Base-by-base conservation (phyloP, 208 protist genomes). In the Angomonas desouzai region DNA sequence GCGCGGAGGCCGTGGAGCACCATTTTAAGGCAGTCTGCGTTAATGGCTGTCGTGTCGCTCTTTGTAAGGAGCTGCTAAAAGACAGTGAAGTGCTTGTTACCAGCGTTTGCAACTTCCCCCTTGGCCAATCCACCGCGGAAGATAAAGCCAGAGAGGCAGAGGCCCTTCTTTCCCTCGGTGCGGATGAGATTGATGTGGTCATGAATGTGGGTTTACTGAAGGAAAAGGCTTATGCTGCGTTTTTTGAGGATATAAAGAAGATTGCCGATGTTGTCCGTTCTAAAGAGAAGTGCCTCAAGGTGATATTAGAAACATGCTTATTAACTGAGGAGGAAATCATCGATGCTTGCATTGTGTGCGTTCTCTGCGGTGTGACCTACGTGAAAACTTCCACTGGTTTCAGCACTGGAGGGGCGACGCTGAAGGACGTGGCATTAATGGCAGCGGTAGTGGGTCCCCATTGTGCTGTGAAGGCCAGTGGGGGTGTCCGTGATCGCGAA, bases 341-440 rank as follows among this genome's bases (percentile, higher is more conserved):
- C 48, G 97, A 98, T 66, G 77, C 66, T 18, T 91, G 65, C 47
- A 86, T 98, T 23, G 59, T 98, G 16, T 81, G 70, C 25, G 83
- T 89, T 6, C 75, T 92, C 1, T 93, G 91, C 7, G 88, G 85
- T 11, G 96, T 92, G 1, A 62, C 67, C n/a, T 98, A 88, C 61
- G 94, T 98, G 53, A 98, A 98, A 79, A 98, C 97, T 0, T 97
- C 91, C 3, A 98, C 96, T 18, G 97, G 97, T 11, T 98, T 98
- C 70, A 85, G 81, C 68, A 91, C 76, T 7, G 81, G 73, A 48
- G 96, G 94, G 13, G 89, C 96, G 11, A 97, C 86, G 2, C 81
- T 79, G 1, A 88, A 97, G 76, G 78, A 72, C 33, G 72, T 98
- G 23, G 79, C 88, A 57, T 56, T 98, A 4, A 98, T 98, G 96